phyloP scores from a whole-genome alignment of 2,329 filamentous ascomycete genomes.

The Coniochaeta sp. region DNA sequence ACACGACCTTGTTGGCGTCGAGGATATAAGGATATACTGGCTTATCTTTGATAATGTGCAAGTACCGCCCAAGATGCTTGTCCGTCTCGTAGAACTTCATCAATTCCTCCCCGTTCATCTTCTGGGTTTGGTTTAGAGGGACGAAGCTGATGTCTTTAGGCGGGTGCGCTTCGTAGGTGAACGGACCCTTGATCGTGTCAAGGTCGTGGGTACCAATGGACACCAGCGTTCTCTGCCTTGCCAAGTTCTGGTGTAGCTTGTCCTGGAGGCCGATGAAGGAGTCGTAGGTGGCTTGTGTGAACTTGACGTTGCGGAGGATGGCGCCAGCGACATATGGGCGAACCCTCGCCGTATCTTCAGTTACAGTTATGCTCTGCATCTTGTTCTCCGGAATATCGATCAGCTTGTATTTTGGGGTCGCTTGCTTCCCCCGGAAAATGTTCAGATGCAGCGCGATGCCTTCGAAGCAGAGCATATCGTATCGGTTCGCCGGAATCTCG shows the following conservation, averaged over 20 bases:
- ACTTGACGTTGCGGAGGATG: constrained; percentile 82
- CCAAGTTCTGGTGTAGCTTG: constrained; percentile 94
- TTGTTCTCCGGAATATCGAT: constrained; percentile 65
- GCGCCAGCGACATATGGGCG: constrained; percentile 85
- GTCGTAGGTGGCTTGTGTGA: constrained; percentile 85
- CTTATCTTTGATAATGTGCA: constrained; percentile 90
- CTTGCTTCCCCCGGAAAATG: constrained; percentile 74
- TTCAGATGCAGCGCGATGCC: constrained; percentile 93
- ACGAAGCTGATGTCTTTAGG: constrained; percentile 89
- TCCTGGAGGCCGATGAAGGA: constrained; percentile 98
- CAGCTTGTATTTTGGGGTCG: constrained; percentile 73
- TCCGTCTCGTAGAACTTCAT: constrained; percentile 96
- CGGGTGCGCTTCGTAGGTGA: constrained; percentile 88
- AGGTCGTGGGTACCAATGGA: constrained; percentile 90
- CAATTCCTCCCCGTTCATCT: constrained; percentile 80
- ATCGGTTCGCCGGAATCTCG: constrained; percentile 92
- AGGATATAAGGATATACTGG: constrained; percentile 95
- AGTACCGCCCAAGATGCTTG: constrained; percentile 80
- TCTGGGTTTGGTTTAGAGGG: constrained; percentile 84
- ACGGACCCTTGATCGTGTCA: constrained; percentile 87
- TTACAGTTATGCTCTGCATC: constrained; percentile 73
- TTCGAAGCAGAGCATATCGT: constrained; percentile 94
- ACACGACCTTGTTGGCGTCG: constrained; percentile 78
- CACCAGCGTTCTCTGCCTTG: constrained; percentile 76
- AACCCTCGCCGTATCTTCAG: constrained; percentile 66